Evolutionary conservation across 805 yeast genomes (phyloP).

Genomic region (Wickerhamiella lipophila): DNA sequence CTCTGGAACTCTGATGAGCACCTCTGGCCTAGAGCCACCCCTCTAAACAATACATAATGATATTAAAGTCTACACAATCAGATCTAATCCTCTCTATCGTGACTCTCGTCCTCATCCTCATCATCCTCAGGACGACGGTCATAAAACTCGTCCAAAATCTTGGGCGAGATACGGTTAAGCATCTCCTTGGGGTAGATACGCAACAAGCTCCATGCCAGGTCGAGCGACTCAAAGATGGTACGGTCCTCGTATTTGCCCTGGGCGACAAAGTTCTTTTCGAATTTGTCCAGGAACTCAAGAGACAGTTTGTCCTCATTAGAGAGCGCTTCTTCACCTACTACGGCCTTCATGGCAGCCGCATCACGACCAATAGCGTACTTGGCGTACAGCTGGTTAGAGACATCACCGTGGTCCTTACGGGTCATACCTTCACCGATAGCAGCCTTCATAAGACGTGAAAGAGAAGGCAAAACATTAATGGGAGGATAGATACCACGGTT

Average conservation of each 20-base stretch:
- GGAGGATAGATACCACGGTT: conserved; percentile 99
- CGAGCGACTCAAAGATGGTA: conserved; percentile 86
- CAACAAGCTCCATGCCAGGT: conserved; percentile 94
- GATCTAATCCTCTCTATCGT: not conserved
- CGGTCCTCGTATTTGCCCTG: conserved; percentile 98
- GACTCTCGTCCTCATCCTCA: conserved; percentile 30
- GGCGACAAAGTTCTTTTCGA: conserved; percentile 85
- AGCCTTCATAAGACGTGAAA: conserved; percentile 96
- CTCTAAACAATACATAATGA: not conserved
- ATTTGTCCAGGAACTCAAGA: conserved; percentile 92
- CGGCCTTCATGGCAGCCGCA: conserved; percentile 99
- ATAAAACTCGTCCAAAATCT: conserved; percentile 88
- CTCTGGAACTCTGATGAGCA: too few species aligned
- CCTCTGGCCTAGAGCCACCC: not conserved
- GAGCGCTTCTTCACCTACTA: conserved; percentile 98
- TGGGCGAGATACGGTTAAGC: conserved; percentile 97
- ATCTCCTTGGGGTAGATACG: conserved; percentile 98
- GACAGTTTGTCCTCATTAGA: conserved; percentile 96
- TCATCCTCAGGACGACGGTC: conserved; percentile 38
- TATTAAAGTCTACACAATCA: not conserved
- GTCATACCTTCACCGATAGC: conserved; percentile 99
- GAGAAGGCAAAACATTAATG: conserved; percentile 92
- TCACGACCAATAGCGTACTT: conserved; percentile 99
- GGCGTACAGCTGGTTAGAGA: conserved; percentile 96
- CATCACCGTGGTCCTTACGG: conserved; percentile 98